Evolutionary conservation across 179 eudicot genomes (phyloP).

Genomic region (Beta corolliflora): DNA sequence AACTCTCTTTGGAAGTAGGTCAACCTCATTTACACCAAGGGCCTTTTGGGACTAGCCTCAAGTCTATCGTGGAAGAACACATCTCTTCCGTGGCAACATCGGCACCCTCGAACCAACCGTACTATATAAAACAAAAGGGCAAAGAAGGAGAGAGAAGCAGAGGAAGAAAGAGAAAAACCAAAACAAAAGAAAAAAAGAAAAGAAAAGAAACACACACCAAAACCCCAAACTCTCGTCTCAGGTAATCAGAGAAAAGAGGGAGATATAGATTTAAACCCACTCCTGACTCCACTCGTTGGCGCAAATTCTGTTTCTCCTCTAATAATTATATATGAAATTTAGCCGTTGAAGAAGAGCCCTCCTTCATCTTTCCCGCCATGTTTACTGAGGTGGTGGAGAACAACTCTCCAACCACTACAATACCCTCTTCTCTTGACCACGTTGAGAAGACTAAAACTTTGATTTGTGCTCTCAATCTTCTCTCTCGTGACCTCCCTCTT

Average conservation of each 20-base stretch:
- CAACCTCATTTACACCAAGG: too few relatives aligned
- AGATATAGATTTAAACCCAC: slow-evolving; percentile 17
- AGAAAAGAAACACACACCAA: background rate
- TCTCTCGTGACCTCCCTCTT: slow-evolving; percentile 93
- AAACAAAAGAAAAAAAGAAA: background rate
- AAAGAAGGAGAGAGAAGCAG: too few relatives aligned
- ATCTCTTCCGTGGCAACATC: background rate
- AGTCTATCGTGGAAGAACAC: background rate
- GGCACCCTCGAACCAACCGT: background rate
- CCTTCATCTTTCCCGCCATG: slow-evolving; percentile 38
- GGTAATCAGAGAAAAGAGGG: background rate
- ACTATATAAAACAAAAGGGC: background rate
- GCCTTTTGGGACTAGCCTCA: too few relatives aligned
- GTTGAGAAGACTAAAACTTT: slow-evolving; percentile 73
- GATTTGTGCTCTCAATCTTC: slow-evolving; percentile 85
- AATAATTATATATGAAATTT: background rate
- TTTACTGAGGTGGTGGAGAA: slow-evolving; percentile 31
- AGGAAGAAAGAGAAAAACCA: background rate
- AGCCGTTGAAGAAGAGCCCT: slow-evolving; percentile 19
- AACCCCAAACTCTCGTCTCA: background rate
- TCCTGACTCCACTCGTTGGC: background rate
- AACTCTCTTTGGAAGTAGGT: too few relatives aligned
- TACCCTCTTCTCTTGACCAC: slow-evolving; percentile 28
- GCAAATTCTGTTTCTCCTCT: background rate
- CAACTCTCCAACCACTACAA: background rate